Percentiles rank a stretch among this genome's conserved stretches.
phyloP scores from a whole-genome alignment of 306 rosid genomes.

The Luffa acutangula region DNA sequence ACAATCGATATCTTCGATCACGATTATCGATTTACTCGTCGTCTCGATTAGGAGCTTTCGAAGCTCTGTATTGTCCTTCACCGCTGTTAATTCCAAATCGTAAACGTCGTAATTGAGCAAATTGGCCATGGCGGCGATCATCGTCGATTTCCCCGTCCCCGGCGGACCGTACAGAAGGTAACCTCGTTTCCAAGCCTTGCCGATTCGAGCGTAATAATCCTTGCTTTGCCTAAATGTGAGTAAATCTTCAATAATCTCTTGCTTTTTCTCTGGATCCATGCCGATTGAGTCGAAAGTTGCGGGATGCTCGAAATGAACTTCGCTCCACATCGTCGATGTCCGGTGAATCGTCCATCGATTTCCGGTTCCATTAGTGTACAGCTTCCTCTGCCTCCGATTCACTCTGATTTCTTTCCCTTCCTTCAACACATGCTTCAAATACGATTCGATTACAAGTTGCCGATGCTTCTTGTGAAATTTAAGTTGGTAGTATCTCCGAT shows the following conservation, averaged over 20 bases:
- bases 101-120: not conserved
- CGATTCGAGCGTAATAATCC: not conserved
- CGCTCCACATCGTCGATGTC: not conserved
- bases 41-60: conserved; percentile 1
- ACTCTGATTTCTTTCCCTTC: not conserved
- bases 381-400: conserved; percentile 1
- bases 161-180: conserved; percentile 12
- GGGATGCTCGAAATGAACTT: not conserved
- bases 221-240: conserved; percentile 4
- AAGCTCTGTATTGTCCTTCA: conserved; percentile 7
- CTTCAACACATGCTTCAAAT: not conserved
- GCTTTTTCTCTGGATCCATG: conserved; percentile 1
- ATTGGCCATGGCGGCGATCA: conserved; percentile 1
- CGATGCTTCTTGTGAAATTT: conserved; percentile 3
- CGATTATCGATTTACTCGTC: conserved; percentile 5
- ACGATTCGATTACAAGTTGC: not conserved
- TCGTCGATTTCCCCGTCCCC: conserved; percentile 6
- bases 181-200: conserved; percentile 6
- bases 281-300: not conserved
- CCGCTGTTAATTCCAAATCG: conserved; percentile 4
- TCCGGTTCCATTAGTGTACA: not conserved
- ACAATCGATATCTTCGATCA: conserved; percentile 1
- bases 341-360: not conserved
- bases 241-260: not conserved
- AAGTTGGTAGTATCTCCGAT: not conserved